Percentiles rank a stretch among this genome's conserved stretches.
phyloP scores from a whole-genome alignment of 2,329 filamentous ascomycete genomes.

The Dothistroma septosporum region DNA sequence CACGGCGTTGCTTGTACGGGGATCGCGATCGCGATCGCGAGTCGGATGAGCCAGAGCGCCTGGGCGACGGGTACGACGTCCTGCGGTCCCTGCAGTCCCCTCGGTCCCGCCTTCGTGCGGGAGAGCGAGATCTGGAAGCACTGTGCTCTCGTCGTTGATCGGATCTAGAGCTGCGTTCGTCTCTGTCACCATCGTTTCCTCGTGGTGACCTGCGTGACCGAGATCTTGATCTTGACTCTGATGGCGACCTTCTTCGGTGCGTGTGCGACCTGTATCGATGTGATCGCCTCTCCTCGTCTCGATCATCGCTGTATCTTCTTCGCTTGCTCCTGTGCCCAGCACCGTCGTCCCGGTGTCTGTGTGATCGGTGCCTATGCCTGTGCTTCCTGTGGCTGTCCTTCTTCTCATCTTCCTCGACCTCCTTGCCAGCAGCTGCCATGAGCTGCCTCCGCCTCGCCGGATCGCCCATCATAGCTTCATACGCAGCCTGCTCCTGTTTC shows the following conservation, averaged over 20 bases:
- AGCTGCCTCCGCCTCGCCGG: slow-evolving; percentile 64
- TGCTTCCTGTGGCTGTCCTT: slow-evolving; percentile 29
- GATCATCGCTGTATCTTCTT: slow-evolving; percentile 32
- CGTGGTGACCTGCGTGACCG: slow-evolving; percentile 25
- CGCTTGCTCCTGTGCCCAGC: slow-evolving; percentile 33
- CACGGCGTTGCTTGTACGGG: slow-evolving; percentile 24
- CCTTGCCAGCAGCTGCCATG: slow-evolving; percentile 47
- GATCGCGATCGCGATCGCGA: slow-evolving; percentile 35
- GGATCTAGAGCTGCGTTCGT: slow-evolving; percentile 22
- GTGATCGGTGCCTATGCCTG: slow-evolving; percentile 27
- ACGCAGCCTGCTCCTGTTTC: slow-evolving; percentile 63
- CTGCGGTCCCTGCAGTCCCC: slow-evolving; percentile 31
- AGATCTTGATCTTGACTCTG: slow-evolving; percentile 19
- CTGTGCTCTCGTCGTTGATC: slow-evolving; percentile 28
- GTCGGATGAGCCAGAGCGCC: slow-evolving; percentile 34
- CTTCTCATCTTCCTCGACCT: slow-evolving; percentile 27
- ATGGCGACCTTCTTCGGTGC: slow-evolving; percentile 25
- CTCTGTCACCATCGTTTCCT: slow-evolving; percentile 19
- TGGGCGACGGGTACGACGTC: slow-evolving; percentile 34
- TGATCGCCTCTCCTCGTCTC: slow-evolving; percentile 32
- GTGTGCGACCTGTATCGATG: slow-evolving; percentile 31
- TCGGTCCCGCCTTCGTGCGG: slow-evolving; percentile 36
- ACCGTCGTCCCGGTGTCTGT: slow-evolving; percentile 22
- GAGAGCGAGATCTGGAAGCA: slow-evolving; percentile 37
- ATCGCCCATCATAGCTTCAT: slow-evolving; percentile 69